Base-by-base conservation (phyloP, 2,329 filamentous ascomycete genomes). In the Decorospora gaudefroyi region DNA sequence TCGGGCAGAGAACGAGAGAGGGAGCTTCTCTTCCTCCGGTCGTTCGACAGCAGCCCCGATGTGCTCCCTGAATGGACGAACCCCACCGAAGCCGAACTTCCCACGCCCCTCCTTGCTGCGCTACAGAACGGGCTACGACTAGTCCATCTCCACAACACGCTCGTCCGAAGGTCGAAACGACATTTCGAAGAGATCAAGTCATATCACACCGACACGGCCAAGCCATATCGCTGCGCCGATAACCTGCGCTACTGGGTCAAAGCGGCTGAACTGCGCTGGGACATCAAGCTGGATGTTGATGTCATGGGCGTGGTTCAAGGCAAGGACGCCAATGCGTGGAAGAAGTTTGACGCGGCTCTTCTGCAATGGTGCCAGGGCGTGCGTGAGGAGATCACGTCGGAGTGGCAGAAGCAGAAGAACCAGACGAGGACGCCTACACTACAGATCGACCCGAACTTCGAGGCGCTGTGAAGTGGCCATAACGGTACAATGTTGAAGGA, bases 211-310 rank as follows among this genome's bases (percentile, higher is more conserved):
- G 90, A 99, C 69, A 92, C 93, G 7, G 85, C 84, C 48, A 97
- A 97, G 72, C 93, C 93, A 0, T 99, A 99, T 69, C 86, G 93
- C 34, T 86, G 86, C 51, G 90, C 91, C 3, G 93, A 99, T 59
- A 99, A 99, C 68, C 78, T 99, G 50, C 83, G 90, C 27, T 99
- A 87, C 76, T 99, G 93, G 92, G 82, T 88, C 72, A 99, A 99
- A 75, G 93, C 92, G 1, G 90, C 91, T 6, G 91, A 99, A 73
- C 78, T 97, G 46, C 84, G 93, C 42, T 99, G 92, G 85, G 93
- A 97, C 72, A 82, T 91, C 26, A 81, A 87, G 57, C 77, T 97
- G 37, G 82, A 86, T 52, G 79, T 96, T 40, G 90, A 96, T 63
- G 89, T 92, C 15, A 85, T 95, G 71, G 90, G 86, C 18, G 81